Percentiles rank a stretch among this genome's conserved stretches.
These are phyloP conservation scores for Leccinellum luteum DNA, from an alignment of 768 basidiomycete genomes.

Conservation along the genomic window DNA sequence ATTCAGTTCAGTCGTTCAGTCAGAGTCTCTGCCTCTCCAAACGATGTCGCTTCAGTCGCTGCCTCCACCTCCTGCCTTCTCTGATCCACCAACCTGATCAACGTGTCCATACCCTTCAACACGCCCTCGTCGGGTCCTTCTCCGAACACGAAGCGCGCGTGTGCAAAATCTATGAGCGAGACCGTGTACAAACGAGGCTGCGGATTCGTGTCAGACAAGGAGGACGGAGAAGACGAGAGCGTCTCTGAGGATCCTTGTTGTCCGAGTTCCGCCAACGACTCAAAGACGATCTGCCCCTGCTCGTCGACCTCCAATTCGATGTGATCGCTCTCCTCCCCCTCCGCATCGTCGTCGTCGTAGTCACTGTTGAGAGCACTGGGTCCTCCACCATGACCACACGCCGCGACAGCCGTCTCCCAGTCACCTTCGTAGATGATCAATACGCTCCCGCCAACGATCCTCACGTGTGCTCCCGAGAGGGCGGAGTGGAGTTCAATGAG, in stretches of 20 bases:
- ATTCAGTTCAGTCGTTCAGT: background rate
- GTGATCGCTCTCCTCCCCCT: slow-evolving; percentile 40
- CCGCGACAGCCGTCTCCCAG: slow-evolving; percentile 35
- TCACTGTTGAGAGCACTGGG: slow-evolving; percentile 20
- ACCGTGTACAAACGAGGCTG: slow-evolving; percentile 45
- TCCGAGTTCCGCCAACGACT: slow-evolving; percentile 9
- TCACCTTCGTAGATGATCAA: slow-evolving; percentile 80
- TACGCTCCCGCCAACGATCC: slow-evolving; percentile 81
- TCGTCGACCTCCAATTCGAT: slow-evolving; percentile 36
- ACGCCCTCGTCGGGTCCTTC: slow-evolving; percentile 80
- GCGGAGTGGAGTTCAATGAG: slow-evolving; percentile 49
- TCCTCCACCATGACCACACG: slow-evolving; percentile 35
- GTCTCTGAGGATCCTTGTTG: slow-evolving; percentile 17
- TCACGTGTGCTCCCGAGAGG: slow-evolving; percentile 56
- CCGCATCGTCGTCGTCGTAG: slow-evolving; percentile 31
- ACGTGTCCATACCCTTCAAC: slow-evolving; percentile 67
- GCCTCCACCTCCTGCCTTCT: slow-evolving; percentile 45
- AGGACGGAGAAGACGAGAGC: slow-evolving; percentile 39
- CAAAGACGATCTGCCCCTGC: slow-evolving; percentile 18
- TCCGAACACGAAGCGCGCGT: slow-evolving; percentile 66
- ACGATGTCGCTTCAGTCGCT: background rate
- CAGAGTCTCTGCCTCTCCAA: background rate
- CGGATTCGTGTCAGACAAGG: slow-evolving; percentile 26
- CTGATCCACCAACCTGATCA: slow-evolving; percentile 57
- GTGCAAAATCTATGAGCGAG: slow-evolving; percentile 93